Evolutionary conservation across 2,329 filamentous ascomycete genomes (phyloP).

Genomic region (Dactylellina drechsleri): DNA sequence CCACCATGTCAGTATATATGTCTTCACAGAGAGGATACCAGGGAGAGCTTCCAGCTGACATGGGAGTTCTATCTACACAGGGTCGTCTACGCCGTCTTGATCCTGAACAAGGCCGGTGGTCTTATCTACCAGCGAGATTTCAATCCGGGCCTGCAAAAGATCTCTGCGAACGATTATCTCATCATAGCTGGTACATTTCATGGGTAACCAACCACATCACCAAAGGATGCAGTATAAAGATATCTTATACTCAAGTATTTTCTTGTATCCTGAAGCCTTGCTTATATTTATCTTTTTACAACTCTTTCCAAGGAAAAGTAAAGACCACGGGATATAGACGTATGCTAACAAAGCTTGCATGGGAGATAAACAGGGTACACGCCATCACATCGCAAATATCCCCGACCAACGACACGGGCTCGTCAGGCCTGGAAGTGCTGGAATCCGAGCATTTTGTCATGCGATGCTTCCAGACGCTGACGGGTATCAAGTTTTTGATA

Average conservation of each 20-base stretch:
- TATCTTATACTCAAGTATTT: no score
- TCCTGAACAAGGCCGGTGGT: conserved; percentile 98
- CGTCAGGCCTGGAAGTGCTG: conserved; percentile 87
- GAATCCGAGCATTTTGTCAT: conserved; percentile 94
- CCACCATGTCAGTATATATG: not conserved
- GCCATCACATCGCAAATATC: conserved; percentile 71
- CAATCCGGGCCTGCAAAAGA: conserved; percentile 83
- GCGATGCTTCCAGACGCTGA: conserved; percentile 94
- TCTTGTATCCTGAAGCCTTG: no score
- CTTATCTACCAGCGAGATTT: conserved; percentile 97
- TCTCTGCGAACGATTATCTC: conserved; percentile 94
- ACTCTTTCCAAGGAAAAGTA: no score
- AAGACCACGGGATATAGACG: no score
- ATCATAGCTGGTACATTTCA: conserved; percentile 98
- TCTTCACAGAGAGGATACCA: not conserved
- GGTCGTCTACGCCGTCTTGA: conserved; percentile 93
- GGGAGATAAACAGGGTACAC: conserved; percentile 64
- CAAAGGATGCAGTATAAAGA: no score
- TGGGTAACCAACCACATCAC: conserved; percentile 68
- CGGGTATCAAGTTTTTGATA: conserved; percentile 87
- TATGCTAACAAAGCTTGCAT: no score
- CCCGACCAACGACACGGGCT: conserved; percentile 61
- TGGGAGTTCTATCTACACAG: conserved; percentile 64
- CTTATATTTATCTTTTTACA: no score
- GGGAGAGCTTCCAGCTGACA: conserved; percentile 5